Conservation (phyloP, 257 asterid genomes). For the Anisodus tanguticus region DNA sequence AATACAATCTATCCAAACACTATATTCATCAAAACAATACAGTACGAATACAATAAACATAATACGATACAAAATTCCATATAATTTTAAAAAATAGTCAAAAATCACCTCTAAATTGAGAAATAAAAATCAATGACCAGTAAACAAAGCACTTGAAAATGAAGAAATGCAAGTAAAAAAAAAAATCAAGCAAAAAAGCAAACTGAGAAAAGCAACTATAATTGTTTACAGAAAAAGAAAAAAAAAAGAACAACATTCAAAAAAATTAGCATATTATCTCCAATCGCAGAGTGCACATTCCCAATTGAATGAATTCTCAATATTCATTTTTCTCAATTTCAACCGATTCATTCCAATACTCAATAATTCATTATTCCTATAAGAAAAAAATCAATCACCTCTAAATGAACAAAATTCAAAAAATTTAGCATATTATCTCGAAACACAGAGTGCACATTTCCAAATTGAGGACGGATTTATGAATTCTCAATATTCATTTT, state of each 20-base stretch:
- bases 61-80: not conserved
- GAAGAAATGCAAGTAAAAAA: constrained; percentile 1
- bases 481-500: not conserved
- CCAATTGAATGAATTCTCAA: too few species aligned
- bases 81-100: too few species aligned
- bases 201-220: not conserved
- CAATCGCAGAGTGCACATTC: not conserved
- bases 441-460: not conserved
- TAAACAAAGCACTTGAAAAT: not conserved
- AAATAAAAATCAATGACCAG: constrained; percentile 21
- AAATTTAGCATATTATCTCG: not conserved
- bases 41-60: too few species aligned
- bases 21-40: too few species aligned
- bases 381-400: not conserved
- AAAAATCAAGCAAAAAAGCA: not conserved
- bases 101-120: too few species aligned
- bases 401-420: not conserved
- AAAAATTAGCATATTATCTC: not conserved
- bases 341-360: not conserved
- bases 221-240: not conserved
- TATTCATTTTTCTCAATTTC: too few species aligned
- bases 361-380: not conserved
- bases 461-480: not conserved
- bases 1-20: too few species aligned
- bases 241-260: not conserved